Base-by-base conservation (phyloP, 2,329 filamentous ascomycete genomes). In the Xylaria sp. region DNA sequence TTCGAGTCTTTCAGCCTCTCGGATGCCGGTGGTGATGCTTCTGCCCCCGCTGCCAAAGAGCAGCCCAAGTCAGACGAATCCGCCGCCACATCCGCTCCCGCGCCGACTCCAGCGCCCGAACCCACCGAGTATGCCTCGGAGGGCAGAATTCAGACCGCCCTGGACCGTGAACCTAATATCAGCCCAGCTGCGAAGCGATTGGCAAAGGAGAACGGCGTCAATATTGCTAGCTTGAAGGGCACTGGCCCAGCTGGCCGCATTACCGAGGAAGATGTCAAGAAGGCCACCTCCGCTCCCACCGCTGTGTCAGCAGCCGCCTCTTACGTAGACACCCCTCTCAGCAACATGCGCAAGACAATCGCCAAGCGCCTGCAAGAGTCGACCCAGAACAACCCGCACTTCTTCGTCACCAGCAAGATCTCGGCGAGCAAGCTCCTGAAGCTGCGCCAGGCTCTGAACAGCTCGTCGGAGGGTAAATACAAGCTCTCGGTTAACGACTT, bases 401-500 rank as follows among this genome's bases (percentile, higher is more conserved):
- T 97, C 90, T 99, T 95, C 81, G 95, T 99, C 78, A 93, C 93
- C 77, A 92, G 93, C 77, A 90, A 90, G 75, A 88, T 99, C 79
- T 98, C 95, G 67, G 96, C 99, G 73, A 88, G 87, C 82, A 98
- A 98, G 89, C 92, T 99, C 58, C 86, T 97, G 78, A 98, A 98
- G 87, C 94, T 99, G 76, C 94, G 96, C 78, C 89, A 93, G 84
- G 94, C 95, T 68, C 90, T 99, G 75, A 99, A 99, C 85, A 89
- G 90, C 79, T 91, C 92, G 13, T 86, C 93, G 57, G 91, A 97
- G 71, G 96, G 95, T 84, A 91, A 94, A 83, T 99, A 97, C 90
- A 99, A 98, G 90, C 92, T 99, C 68, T 98, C 94, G n/a, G 93
- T 99, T 84, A 99, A 99, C 84, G 96, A 99, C 84, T 97, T 99